Percentiles rank a stretch among this genome's conserved stretches.
Conservation (phyloP, 164 flowering plant genomes). For the Macadamia integrifolia region DNA sequence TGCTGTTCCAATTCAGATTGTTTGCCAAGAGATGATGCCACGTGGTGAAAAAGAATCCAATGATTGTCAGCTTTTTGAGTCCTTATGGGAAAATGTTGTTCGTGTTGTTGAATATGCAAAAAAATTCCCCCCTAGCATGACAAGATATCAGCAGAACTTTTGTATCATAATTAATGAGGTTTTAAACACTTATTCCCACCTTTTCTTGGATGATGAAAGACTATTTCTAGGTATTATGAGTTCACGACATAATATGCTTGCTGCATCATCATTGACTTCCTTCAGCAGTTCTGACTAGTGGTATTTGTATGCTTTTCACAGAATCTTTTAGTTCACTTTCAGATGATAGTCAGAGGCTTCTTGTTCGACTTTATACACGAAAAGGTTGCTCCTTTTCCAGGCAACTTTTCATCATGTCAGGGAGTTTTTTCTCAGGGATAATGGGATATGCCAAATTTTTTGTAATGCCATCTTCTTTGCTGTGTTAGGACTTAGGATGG, state of each 20-base stretch:
- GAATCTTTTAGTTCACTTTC: constrained; percentile 62
- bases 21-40: constrained; percentile 23
- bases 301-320: constrained; percentile 24
- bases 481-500: too few relatives aligned
- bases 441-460: too few relatives aligned
- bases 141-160: constrained; percentile 74
- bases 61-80: constrained; percentile 24
- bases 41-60: constrained; percentile 23
- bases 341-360: constrained; percentile 84
- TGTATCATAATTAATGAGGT: constrained; percentile 59
- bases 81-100: constrained; percentile 47
- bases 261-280: constrained; percentile 1
- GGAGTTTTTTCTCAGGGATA: not conserved
- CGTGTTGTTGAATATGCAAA: constrained; percentile 39
- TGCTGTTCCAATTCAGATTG: constrained; percentile 52
- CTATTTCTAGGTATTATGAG: constrained; percentile 46
- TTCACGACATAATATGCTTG: not conserved
- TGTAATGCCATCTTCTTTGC: not conserved
- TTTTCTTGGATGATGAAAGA: constrained; percentile 62
- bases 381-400: constrained; percentile 49
- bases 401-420: not conserved
- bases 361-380: constrained; percentile 73
- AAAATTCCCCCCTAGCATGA: constrained; percentile 22
- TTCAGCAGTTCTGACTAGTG: constrained; percentile 5
- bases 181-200: constrained; percentile 42